phyloP scores from a whole-genome alignment of 495 filamentous ascomycete genomes.

The Chaetomium tenue region DNA sequence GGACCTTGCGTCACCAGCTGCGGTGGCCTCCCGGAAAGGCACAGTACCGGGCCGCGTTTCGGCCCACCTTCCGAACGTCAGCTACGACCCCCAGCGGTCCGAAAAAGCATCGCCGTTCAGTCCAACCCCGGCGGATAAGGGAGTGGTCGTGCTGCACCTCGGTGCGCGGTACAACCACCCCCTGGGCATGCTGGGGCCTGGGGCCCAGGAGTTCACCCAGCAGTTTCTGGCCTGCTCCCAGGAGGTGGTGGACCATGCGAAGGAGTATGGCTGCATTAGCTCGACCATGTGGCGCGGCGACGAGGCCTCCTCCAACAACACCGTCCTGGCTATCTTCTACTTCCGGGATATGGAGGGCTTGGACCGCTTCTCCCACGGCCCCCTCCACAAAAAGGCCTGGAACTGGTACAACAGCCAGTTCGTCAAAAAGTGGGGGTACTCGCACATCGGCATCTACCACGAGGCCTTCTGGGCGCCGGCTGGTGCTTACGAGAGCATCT shows the following conservation, averaged over 20 bases:
- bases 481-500: conserved; percentile 24
- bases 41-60: conserved; percentile 15
- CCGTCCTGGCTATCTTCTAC: conserved; percentile 43
- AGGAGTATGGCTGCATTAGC: conserved; percentile 40
- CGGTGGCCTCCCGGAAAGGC: not conserved
- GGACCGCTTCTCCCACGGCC: conserved; percentile 50
- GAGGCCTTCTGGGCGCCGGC: conserved; percentile 23
- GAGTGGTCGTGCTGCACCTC: conserved; percentile 31
- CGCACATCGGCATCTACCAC: conserved; percentile 26
- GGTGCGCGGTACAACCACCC: conserved; percentile 35
- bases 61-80: conserved; percentile 17
- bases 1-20: conserved; percentile 2
- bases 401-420: conserved; percentile 40
- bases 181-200: conserved; percentile 38
- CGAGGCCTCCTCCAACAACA: conserved; percentile 37
- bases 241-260: conserved; percentile 19
- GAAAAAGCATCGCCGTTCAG: conserved; percentile 4
- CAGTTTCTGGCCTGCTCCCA: conserved; percentile 29
- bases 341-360: conserved; percentile 49
- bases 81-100: conserved; percentile 14
- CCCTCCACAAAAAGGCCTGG: conserved; percentile 48
- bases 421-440: conserved; percentile 6
- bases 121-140: conserved; percentile 3
- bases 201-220: conserved; percentile 27
- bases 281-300: conserved; percentile 25